Evolutionary conservation across 495 filamentous ascomycete species (phyloP).

Genomic region (Monascus purpureus): DNA sequence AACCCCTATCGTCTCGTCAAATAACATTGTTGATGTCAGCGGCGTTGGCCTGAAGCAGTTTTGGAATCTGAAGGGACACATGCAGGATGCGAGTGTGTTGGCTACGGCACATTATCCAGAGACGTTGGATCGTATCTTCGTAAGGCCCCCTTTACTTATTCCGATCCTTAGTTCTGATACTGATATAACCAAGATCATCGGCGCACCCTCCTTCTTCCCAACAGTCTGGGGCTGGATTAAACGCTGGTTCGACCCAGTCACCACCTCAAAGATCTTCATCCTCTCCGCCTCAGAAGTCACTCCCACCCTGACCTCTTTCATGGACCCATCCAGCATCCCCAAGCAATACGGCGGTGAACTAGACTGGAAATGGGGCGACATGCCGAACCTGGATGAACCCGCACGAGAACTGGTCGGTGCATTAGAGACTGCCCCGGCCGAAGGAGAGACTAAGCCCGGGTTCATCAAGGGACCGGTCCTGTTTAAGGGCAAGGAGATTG

Average conservation of each 20-base stretch:
- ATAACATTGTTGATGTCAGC: conserved; percentile 81
- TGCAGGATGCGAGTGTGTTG: conserved; percentile 76
- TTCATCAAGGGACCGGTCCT: conserved; percentile 28
- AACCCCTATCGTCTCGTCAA: conserved; percentile 72
- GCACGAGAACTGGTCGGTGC: conserved; percentile 32
- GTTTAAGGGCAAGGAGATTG: conserved; percentile 24
- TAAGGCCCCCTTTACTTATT: conserved; percentile 29
- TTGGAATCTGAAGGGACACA: conserved; percentile 81
- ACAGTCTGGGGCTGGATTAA: conserved; percentile 95
- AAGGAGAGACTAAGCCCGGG: conserved; percentile 15
- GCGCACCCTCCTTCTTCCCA: conserved; percentile 80
- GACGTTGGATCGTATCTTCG: conserved; percentile 75
- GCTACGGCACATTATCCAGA: conserved; percentile 92
- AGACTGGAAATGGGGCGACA: conserved; percentile 62
- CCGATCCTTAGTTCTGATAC: no score
- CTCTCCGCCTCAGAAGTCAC: conserved; percentile 54
- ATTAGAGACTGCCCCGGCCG: conserved; percentile 16
- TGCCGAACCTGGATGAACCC: conserved; percentile 53
- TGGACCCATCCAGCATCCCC: conserved; percentile 67
- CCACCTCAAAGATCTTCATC: conserved; percentile 88
- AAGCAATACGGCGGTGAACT: conserved; percentile 74
- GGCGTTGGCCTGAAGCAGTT: conserved; percentile 78
- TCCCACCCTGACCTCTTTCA: conserved; percentile 60
- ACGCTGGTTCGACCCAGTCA: conserved; percentile 89
- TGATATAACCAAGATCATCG: conserved; percentile 51